Evolutionary conservation across 2,329 filamentous ascomycete genomes (phyloP).

Genomic region (Xylariomycetidae sp.): DNA sequence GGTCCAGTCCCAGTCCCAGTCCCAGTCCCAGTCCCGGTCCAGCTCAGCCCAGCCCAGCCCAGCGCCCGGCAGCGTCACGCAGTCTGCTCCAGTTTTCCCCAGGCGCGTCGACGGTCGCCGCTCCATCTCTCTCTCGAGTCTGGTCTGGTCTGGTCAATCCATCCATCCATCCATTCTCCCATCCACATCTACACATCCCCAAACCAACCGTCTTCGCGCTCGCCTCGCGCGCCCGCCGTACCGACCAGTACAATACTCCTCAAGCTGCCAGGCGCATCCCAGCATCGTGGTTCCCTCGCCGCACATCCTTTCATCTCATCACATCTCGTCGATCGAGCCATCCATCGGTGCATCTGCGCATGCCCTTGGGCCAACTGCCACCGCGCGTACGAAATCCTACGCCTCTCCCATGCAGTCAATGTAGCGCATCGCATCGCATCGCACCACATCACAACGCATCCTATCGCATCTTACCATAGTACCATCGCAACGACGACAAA

Average conservation of each 20-base stretch:
- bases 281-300: too few relatives aligned
- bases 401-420: too few relatives aligned
- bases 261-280: neutral
- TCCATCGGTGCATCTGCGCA: neutral
- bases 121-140: neutral
- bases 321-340: too few relatives aligned
- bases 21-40: conserved; percentile 4
- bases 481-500: neutral
- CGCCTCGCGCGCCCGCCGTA: conserved; percentile 4
- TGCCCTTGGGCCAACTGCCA: neutral
- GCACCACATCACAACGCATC: conserved; percentile 7
- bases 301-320: too few relatives aligned
- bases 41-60: conserved; percentile 6
- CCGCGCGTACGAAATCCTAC: too few relatives aligned
- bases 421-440: conserved; percentile 8
- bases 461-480: conserved; percentile 8
- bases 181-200: conserved; percentile 7
- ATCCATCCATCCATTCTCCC: conserved; percentile 6
- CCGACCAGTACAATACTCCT: conserved; percentile 2
- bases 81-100: conserved; percentile 22
- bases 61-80: conserved; percentile 15
- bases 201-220: conserved; percentile 9
- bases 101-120: conserved; percentile 22
- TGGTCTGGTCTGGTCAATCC: neutral
- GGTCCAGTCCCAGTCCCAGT: too few relatives aligned